Conservation (phyloP, 2,329 filamentous ascomycete genomes). For the Thielaviopsis euricoi region DNA sequence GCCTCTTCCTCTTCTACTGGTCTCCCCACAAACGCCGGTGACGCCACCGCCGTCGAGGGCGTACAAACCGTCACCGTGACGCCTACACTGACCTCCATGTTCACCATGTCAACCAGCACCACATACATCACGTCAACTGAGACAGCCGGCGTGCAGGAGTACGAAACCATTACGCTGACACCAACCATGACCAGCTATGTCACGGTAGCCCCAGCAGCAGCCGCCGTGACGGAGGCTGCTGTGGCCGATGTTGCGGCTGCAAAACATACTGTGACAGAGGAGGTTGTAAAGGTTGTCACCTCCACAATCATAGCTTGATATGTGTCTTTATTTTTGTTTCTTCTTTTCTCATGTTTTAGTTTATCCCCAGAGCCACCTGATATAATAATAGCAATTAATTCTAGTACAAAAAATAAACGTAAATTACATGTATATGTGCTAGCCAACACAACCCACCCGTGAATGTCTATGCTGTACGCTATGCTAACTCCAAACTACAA, state of each 20-base stretch:
- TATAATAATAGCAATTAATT: too few species aligned
- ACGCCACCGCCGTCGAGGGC: neutral
- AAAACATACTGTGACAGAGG: neutral
- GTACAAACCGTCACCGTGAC: slow-evolving; percentile 11
- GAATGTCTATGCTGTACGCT: too few species aligned
- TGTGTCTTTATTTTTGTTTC: neutral
- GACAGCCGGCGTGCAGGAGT: neutral
- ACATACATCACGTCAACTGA: neutral
- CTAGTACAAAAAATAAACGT: too few species aligned
- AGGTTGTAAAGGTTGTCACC: neutral
- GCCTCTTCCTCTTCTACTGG: neutral
- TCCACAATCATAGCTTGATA: neutral
- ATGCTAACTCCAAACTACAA: too few species aligned
- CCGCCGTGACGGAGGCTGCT: neutral
- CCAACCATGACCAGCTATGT: slow-evolving; percentile 1
- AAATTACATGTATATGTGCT: too few species aligned
- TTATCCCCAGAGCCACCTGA: too few species aligned
- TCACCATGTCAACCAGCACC: neutral
- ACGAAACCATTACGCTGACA: neutral
- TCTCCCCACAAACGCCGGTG: neutral
- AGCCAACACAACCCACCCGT: too few species aligned
- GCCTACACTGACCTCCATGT: slow-evolving; percentile 7
- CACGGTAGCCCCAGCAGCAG: neutral
- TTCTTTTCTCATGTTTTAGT: too few species aligned
- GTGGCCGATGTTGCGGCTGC: neutral